phyloP scores from a whole-genome alignment of 148 eudicot species.

The Hydrangea macrophylla region DNA sequence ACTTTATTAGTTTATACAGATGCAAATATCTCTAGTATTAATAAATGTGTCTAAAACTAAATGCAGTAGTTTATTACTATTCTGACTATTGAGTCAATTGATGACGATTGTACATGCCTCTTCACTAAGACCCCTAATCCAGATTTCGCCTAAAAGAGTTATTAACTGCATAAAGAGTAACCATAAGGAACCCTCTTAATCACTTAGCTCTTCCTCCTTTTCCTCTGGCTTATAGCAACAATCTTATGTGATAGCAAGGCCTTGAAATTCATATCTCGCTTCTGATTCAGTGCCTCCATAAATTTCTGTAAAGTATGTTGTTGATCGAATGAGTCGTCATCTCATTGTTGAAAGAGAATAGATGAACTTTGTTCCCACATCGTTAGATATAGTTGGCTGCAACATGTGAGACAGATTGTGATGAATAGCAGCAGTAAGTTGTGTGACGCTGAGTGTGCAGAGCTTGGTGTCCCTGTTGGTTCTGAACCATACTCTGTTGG shows the following conservation, averaged over 20 bases:
- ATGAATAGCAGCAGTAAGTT: slow-evolving; percentile 37
- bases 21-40: background rate
- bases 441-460: slow-evolving; percentile 35
- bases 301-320: slow-evolving; percentile 22
- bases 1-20: background rate
- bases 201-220: slow-evolving; percentile 5
- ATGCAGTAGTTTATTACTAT: slow-evolving; percentile 15
- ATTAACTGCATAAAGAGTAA: slow-evolving; percentile 14
- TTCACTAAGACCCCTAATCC: slow-evolving; percentile 18
- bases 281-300: slow-evolving; percentile 21
- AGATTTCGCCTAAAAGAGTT: slow-evolving; percentile 19
- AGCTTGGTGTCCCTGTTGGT: slow-evolving; percentile 71
- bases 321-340: slow-evolving; percentile 25
- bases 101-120: slow-evolving; percentile 23
- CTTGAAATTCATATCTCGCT: slow-evolving; percentile 20
- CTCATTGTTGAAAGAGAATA: slow-evolving; percentile 25
- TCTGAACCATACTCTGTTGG: slow-evolving; percentile 47
- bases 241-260: slow-evolving; percentile 20
- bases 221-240: slow-evolving; percentile 21
- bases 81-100: slow-evolving; percentile 13
- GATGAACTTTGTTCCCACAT: slow-evolving; percentile 17
- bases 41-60: background rate
- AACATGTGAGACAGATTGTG: slow-evolving; percentile 32
- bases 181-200: slow-evolving; percentile 2
- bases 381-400: slow-evolving; percentile 38